Evolutionary conservation across 257 asterid species (phyloP).

Genomic region (Solanum megistacrolobum): DNA sequence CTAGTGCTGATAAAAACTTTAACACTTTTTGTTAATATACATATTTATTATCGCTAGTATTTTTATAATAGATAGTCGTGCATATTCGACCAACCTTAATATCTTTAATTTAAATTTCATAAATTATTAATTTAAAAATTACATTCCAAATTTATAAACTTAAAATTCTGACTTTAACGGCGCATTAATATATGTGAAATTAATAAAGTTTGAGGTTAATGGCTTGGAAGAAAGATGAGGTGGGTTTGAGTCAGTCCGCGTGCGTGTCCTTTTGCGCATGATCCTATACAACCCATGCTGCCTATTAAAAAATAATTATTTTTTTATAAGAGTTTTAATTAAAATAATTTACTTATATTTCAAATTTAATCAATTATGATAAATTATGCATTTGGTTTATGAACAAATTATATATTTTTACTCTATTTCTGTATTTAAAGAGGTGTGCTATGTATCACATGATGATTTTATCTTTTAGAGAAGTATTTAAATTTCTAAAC

Average conservation of each 20-base stretch:
- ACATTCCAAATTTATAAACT: neutral
- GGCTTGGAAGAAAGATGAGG: slow-evolving; percentile 2
- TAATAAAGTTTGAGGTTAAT: neutral
- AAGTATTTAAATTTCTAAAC: no score
- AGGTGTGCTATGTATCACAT: no score
- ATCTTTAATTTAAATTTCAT: neutral
- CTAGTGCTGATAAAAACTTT: no score
- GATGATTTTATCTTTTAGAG: no score
- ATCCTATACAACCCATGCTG: slow-evolving; percentile 40
- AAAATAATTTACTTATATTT: neutral
- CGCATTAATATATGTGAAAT: neutral
- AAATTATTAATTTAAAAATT: neutral
- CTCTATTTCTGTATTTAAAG: no score
- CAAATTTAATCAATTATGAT: neutral
- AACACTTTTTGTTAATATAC: no score
- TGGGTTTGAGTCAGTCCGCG: slow-evolving; percentile 37
- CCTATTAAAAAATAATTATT: neutral
- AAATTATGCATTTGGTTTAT: neutral
- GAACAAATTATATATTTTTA: no score
- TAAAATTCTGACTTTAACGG: neutral
- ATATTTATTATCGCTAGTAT: no score
- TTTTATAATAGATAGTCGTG: no score
- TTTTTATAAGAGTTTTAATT: neutral
- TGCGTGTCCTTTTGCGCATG: slow-evolving; percentile 47
- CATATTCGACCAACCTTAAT: neutral